Evolutionary conservation across 768 basidiomycete genomes (phyloP), one percentile per base, ranked within the genome.

Genomic region (Amanita brunnescens): DNA sequence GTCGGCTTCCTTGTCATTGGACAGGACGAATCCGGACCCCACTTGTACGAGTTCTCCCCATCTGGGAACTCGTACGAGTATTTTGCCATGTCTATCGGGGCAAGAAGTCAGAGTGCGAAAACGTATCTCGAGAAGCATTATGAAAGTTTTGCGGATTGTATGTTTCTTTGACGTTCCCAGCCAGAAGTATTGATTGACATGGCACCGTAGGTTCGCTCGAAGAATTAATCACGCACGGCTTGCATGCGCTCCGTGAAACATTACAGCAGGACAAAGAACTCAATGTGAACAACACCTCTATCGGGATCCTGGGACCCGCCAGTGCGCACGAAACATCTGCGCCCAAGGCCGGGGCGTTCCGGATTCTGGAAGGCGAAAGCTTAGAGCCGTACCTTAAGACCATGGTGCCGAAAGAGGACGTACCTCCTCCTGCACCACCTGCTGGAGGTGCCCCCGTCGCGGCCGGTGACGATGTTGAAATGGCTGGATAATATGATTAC

Each of bases 1-100:
- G 96, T 99, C 9, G 96, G 96, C 5, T 95, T 98, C 76, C 86
- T 99, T 42, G 95, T 99, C 56, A 87, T 96, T 57, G 96, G 96
- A 8, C 81, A 87, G 61, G 96, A 98, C 68, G 87, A 94, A 62
- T 82, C 86, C n/a, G 96, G 96, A 2, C 94, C 96, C 3, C 96
- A 98, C 67, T 80, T 99, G 34, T 97, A 91, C 68, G 96, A 98
- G 67, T 98, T 99, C 73, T 94, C 94, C 1, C 96, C 96, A 0
- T 89, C 94, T 0, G 96, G 96, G 16, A 94, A 90, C 63, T 91
- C 91, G 18, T 97, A 95, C 64, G 95, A 98, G 67, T 99, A 97
- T 70, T 91, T 83, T 64, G 96, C 96, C 43, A 94, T 97, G 81
- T 95, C 93, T 35, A 99, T 99, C 67, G 96, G 96, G 47, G 95